Evolutionary conservation across 441 rosid genomes (phyloP).

Genomic region (Francoa sonchifolia): DNA sequence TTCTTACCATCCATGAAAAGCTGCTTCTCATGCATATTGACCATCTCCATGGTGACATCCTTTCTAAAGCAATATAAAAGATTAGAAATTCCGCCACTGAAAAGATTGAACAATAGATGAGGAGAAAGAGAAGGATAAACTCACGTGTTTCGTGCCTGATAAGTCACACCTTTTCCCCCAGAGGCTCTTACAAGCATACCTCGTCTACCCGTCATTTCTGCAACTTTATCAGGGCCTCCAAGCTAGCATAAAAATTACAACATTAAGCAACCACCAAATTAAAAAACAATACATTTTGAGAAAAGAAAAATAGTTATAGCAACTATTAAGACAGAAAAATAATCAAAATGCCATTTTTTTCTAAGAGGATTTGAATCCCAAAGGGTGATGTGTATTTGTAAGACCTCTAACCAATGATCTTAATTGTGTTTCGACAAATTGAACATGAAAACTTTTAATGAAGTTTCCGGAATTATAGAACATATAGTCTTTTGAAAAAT

Average conservation of each 20-base stretch:
- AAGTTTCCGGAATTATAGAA: too few species aligned
- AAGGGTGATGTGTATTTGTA: too few species aligned
- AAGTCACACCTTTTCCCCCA: slow-evolving; percentile 92
- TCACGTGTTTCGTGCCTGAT: slow-evolving; percentile 95
- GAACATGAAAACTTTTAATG: too few species aligned
- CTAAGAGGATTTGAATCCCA: too few species aligned
- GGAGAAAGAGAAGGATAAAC: slow-evolving; percentile 20
- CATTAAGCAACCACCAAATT: slow-evolving; percentile 11
- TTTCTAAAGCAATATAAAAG: slow-evolving; percentile 41
- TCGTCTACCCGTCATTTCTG: slow-evolving; percentile 97
- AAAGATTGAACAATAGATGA: slow-evolving; percentile 7
- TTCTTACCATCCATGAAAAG: slow-evolving; percentile 97
- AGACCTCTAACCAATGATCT: too few species aligned
- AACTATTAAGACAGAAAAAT: too few species aligned
- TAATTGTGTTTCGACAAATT: too few species aligned
- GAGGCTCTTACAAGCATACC: slow-evolving; percentile 99
- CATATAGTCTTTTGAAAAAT: too few species aligned
- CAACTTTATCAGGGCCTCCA: slow-evolving; percentile 97
- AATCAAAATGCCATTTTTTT: too few species aligned
- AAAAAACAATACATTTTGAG: too few species aligned
- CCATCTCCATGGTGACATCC: slow-evolving; percentile 98
- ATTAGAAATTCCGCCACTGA: slow-evolving; percentile 17
- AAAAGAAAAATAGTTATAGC: too few species aligned
- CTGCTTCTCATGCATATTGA: slow-evolving; percentile 98
- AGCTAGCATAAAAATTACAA: slow-evolving; percentile 43